A percentile compares a stretch with the other conserved stretches of the same genome.
phyloP scores from a whole-genome alignment of 2,329 filamentous ascomycete species.

The Herpotrichia juniperi region DNA sequence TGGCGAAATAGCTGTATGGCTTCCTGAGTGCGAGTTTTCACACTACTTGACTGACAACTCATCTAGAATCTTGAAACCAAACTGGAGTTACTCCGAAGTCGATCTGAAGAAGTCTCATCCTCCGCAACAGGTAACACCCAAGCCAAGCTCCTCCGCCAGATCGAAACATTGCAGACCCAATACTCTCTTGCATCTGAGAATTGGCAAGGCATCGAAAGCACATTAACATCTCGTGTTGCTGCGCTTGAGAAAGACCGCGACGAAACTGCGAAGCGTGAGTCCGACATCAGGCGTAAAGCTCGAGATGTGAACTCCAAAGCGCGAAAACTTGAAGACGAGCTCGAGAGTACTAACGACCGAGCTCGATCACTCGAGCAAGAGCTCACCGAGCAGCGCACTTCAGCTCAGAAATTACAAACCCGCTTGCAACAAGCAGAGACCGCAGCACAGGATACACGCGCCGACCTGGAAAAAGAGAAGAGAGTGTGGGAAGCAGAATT shows the following conservation, averaged over 20 bases:
- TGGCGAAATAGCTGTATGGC: conserved; percentile 67
- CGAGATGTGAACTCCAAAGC: conserved; percentile 77
- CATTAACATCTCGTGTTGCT: conserved; percentile 76
- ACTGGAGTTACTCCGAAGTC: conserved; percentile 82
- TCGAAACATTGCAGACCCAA: conserved; percentile 94
- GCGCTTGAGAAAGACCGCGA: conserved; percentile 89
- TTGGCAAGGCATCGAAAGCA: conserved; percentile 95
- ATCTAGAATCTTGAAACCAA: conserved; percentile 79
- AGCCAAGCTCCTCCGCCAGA: conserved; percentile 87
- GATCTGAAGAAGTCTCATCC: conserved; percentile 88
- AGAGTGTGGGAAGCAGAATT: conserved; percentile 63
- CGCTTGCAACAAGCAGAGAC: conserved; percentile 69
- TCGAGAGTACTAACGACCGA: conserved; percentile 71
- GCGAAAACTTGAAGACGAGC: conserved; percentile 78
- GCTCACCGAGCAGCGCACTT: conserved; percentile 63
- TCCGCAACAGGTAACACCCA: conserved; percentile 82
- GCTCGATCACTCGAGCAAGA: conserved; percentile 71
- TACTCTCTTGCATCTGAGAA: conserved; percentile 94
- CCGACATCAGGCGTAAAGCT: conserved; percentile 86
- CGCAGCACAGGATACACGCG: conserved; percentile 64
- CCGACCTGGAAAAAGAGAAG: conserved; percentile 64
- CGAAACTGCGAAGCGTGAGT: conserved; percentile 81
- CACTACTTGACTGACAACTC: conserved; percentile 27
- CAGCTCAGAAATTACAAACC: conserved; percentile 67
- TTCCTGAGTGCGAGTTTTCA: not conserved